Conservation (phyloP, 2,329 filamentous ascomycete species). For the Pseudodiploospora longispora region DNA sequence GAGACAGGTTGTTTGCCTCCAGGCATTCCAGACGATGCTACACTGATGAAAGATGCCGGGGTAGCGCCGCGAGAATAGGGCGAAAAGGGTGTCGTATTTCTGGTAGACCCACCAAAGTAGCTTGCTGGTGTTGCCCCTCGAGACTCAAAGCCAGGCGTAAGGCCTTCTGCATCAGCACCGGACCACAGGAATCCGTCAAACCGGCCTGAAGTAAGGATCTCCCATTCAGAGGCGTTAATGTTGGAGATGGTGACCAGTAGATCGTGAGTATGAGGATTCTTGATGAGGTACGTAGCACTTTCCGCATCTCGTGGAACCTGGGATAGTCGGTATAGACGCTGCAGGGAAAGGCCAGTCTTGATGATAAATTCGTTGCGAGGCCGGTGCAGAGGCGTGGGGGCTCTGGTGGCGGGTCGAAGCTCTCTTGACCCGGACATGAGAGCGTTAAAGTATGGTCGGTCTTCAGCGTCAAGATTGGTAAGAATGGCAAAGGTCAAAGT, state of each 20-base stretch:
- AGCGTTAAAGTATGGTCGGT: slow-evolving; percentile 75
- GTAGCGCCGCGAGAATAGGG: slow-evolving; percentile 50
- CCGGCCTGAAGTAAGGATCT: slow-evolving; percentile 84
- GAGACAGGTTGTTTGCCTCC: slow-evolving; percentile 58
- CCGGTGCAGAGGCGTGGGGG: slow-evolving; percentile 61
- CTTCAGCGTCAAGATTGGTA: slow-evolving; percentile 69
- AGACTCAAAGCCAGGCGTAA: slow-evolving; percentile 36
- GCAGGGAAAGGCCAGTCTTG: slow-evolving; percentile 69
- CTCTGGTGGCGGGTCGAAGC: slow-evolving; percentile 48
- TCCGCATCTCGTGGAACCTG: slow-evolving; percentile 75
- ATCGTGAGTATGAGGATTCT: slow-evolving; percentile 73
- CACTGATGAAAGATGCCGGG: slow-evolving; percentile 50
- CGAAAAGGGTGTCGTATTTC: slow-evolving; percentile 40
- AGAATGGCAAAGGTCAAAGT: slow-evolving; percentile 89
- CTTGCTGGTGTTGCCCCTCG: slow-evolving; percentile 47
- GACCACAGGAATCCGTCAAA: slow-evolving; percentile 96
- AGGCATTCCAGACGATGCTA: slow-evolving; percentile 38
- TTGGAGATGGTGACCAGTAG: slow-evolving; percentile 80
- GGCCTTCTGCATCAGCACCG: slow-evolving; percentile 62
- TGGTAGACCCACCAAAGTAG: slow-evolving; percentile 36
- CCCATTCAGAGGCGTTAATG: slow-evolving; percentile 91
- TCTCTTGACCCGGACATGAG: slow-evolving; percentile 57
- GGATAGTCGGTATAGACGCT: slow-evolving; percentile 72
- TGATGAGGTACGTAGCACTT: slow-evolving; percentile 76
- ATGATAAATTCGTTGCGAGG: slow-evolving; percentile 65